phyloP scores from a whole-genome alignment of 2,329 filamentous ascomycete species.

The Lachnellula hyalina region DNA sequence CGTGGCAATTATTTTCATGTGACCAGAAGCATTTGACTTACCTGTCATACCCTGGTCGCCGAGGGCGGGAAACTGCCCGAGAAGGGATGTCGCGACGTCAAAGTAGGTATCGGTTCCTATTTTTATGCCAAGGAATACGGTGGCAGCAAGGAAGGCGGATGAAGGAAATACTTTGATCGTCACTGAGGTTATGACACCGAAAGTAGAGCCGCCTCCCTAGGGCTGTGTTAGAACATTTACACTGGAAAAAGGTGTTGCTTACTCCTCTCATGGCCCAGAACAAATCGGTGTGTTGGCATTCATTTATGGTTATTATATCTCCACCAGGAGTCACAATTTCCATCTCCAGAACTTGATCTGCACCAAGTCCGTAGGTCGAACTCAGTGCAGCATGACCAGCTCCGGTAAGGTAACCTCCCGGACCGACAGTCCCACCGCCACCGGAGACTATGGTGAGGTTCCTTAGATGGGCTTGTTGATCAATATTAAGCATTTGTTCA shows the following conservation, averaged over 20 bases:
- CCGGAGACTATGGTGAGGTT: conserved; percentile 51
- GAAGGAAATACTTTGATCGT: conserved; percentile 49
- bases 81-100: conserved; percentile 42
- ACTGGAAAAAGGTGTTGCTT: conserved; percentile 22
- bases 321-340: conserved; percentile 51
- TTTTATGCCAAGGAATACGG: conserved; percentile 28
- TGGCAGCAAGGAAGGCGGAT: conserved; percentile 24
- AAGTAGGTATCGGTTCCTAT: conserved; percentile 37
- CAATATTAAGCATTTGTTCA: conserved; percentile 44
- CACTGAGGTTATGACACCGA: conserved; percentile 53
- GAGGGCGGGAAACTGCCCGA: conserved; percentile 42
- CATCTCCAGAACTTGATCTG: conserved; percentile 56
- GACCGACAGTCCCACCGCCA: conserved; percentile 48
- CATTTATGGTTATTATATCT: conserved; percentile 44
- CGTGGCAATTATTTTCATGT: no score
- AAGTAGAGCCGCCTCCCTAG: conserved; percentile 54
- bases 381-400: conserved; percentile 54
- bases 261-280: conserved; percentile 61
- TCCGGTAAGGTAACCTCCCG: conserved; percentile 56
- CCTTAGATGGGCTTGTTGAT: conserved; percentile 39
- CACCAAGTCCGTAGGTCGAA: conserved; percentile 52
- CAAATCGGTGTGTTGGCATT: conserved; percentile 49
- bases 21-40: no score
- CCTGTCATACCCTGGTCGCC: conserved; percentile 42
- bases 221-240: background rate